These are phyloP conservation scores for Parasarocladium wereldwijsianum DNA, from an alignment of 2,329 filamentous ascomycete genomes.

Conservation along the genomic window DNA sequence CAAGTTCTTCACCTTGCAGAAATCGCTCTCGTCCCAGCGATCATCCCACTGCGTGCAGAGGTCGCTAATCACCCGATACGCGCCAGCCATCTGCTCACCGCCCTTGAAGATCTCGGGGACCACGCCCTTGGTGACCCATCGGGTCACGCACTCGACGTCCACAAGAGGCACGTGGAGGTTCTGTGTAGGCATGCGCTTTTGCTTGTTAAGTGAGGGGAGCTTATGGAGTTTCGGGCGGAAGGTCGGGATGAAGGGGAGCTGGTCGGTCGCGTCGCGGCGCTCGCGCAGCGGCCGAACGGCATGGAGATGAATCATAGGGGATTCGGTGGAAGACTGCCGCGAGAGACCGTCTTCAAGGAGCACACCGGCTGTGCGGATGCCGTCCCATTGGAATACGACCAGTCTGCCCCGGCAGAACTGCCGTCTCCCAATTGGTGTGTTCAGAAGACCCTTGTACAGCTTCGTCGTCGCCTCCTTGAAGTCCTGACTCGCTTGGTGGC, in stretches of 20 bases:
- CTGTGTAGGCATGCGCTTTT: conserved; percentile 53
- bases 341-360: conserved; percentile 62
- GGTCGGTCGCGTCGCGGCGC: conserved; percentile 64
- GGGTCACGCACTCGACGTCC: conserved; percentile 76
- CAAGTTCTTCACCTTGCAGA: conserved; percentile 69
- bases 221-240: conserved; percentile 55
- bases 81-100: conserved; percentile 32
- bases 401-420: conserved; percentile 65
- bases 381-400: conserved; percentile 70
- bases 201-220: conserved; percentile 51
- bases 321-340: conserved; percentile 37
- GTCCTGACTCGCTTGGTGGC: conserved; percentile 69
- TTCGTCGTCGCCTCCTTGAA: conserved; percentile 69
- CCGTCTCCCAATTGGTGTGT: conserved; percentile 68
- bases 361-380: conserved; percentile 68
- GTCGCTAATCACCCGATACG: conserved; percentile 52
- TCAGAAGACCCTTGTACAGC: conserved; percentile 60
- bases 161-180: conserved; percentile 54
- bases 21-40: conserved; percentile 74
- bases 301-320: conserved; percentile 61
- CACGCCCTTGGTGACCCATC: conserved; percentile 44
- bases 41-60: conserved; percentile 63
- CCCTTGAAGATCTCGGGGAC: conserved; percentile 43
- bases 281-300: conserved; percentile 58
- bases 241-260: conserved; percentile 65